phyloP scores from a whole-genome alignment of 345 rosid species.

The Psidium friedrichsthalianum region DNA sequence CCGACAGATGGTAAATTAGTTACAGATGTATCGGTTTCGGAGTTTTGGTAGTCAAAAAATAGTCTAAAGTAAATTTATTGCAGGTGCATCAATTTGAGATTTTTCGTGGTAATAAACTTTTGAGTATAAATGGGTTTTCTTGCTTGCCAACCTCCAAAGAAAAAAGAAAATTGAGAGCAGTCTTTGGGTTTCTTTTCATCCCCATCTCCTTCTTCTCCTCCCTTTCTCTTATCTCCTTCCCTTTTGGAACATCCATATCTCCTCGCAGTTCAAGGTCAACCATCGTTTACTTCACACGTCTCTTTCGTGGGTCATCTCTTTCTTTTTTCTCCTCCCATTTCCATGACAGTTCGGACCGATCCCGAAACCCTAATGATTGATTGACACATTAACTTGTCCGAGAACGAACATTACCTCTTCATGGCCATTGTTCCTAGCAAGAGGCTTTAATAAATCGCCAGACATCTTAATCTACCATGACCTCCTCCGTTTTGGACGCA shows the following conservation, averaged over 20 bases:
- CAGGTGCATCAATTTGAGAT: no score
- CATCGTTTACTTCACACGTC: neutral
- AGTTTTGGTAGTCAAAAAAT: no score
- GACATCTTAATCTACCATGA: neutral
- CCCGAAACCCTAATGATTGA: neutral
- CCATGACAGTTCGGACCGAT: neutral
- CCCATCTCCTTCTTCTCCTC: neutral
- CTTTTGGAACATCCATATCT: neutral
- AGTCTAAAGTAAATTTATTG: no score
- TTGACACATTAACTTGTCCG: neutral
- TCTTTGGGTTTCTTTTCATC: neutral
- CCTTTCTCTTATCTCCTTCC: neutral
- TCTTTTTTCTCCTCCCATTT: neutral
- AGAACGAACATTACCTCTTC: neutral
- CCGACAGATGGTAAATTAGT: no score
- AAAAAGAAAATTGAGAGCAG: neutral
- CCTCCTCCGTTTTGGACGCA: neutral
- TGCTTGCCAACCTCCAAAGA: neutral
- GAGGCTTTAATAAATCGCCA: neutral
- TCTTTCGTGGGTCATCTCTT: neutral
- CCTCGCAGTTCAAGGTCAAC: neutral
- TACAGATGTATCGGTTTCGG: no score
- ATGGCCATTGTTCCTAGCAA: neutral
- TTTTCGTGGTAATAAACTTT: no score
- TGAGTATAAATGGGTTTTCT: neutral